Conservation (phyloP, 2,329 filamentous ascomycete genomes). For the Penicillium sp. region DNA sequence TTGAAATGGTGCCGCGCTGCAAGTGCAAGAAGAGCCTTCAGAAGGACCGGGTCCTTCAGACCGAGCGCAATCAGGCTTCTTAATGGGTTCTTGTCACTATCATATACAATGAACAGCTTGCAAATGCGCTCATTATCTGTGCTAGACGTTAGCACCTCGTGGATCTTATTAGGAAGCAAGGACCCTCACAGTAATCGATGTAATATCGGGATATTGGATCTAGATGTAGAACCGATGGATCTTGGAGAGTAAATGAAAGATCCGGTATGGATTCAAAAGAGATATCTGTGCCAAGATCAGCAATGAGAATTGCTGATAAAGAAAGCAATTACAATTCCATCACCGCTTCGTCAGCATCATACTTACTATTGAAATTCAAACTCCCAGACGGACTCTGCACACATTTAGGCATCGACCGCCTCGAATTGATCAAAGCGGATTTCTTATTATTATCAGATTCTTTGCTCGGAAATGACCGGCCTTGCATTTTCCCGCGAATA, state of each 20-base stretch:
- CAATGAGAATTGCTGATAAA: background rate
- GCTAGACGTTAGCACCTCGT: background rate
- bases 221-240: constrained; percentile 9
- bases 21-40: constrained; percentile 35
- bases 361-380: background rate
- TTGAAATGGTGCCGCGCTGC: constrained; percentile 38
- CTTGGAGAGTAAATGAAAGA: constrained; percentile 15
- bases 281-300: constrained; percentile 1
- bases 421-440: background rate
- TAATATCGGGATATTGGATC: constrained; percentile 29
- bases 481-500: constrained; percentile 34
- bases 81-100: constrained; percentile 37
- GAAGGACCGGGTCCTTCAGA: constrained; percentile 26
- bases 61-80: constrained; percentile 33
- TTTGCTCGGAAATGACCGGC: constrained; percentile 17
- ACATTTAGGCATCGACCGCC: background rate
- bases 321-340: background rate
- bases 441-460: background rate
- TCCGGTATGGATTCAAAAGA: background rate
- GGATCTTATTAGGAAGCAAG: background rate
- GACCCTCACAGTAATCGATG: constrained; percentile 34
- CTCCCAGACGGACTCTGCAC: background rate
- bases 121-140: constrained; percentile 38
- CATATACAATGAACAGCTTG: constrained; percentile 37
- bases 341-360: background rate